These are phyloP conservation scores for Cubamyces lactineus DNA, from an alignment of 768 basidiomycete genomes.

Conservation along the genomic window DNA sequence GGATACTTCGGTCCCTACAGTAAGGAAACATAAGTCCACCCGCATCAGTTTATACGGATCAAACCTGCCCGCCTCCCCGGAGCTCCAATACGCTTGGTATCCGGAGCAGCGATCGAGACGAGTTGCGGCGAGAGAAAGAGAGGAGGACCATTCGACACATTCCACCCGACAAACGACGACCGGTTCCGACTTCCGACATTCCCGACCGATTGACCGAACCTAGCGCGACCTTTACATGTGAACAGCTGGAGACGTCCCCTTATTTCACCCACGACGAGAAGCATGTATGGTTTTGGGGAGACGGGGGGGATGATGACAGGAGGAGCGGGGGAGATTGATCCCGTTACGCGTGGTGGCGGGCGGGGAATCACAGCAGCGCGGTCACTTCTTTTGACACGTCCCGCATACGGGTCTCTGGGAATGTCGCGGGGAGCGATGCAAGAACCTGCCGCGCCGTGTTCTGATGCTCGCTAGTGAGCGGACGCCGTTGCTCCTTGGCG, in stretches of 20 bases:
- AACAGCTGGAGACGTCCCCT: background rate
- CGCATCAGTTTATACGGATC: background rate
- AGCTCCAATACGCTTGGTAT: background rate
- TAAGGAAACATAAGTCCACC: conserved; percentile 20
- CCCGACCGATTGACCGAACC: background rate
- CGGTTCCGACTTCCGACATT: background rate
- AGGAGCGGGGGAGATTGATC: background rate
- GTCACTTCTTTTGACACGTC: conserved; percentile 31
- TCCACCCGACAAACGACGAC: background rate
- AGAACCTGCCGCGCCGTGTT: conserved; percentile 46
- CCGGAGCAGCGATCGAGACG: no score
- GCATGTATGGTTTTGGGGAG: background rate
- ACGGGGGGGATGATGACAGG: background rate
- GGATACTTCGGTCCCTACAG: conserved; percentile 18
- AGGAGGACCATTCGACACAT: background rate
- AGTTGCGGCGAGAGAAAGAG: background rate
- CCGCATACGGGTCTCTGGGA: conserved; percentile 62
- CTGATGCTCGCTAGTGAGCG: conserved; percentile 45
- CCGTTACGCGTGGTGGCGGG: background rate
- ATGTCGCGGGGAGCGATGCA: conserved; percentile 45
- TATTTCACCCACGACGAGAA: conserved; percentile 18
- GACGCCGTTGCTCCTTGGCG: conserved; percentile 41
- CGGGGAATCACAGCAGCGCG: conserved; percentile 17
- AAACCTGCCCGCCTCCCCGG: background rate
- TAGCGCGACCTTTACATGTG: background rate